These are phyloP conservation scores for Blepharisma japonicum DNA, from an alignment of 73 alveolate genomes.

Conservation along the genomic window DNA sequence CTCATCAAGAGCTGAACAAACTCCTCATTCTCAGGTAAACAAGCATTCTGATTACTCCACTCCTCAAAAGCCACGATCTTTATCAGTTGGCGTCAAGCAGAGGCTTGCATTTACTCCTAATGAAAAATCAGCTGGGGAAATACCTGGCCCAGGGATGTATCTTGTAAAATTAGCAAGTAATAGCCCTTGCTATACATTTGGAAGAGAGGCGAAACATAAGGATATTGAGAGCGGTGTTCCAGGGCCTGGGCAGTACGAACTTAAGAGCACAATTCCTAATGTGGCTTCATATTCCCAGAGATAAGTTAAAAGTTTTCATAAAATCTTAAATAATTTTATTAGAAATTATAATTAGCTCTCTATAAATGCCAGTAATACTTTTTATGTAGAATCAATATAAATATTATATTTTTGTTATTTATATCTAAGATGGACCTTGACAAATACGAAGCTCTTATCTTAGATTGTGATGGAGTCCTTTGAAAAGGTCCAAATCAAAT, in stretches of 20 bases:
- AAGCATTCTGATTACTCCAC: no score
- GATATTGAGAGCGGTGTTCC: background rate
- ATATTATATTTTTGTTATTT: no score
- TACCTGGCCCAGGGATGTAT: conserved; percentile 28
- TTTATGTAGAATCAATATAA: no score
- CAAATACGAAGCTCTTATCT: conserved; percentile 39
- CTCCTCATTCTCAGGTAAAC: no score
- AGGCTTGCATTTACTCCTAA: no score
- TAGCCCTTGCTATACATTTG: background rate
- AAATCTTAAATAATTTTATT: background rate
- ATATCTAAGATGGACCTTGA: background rate
- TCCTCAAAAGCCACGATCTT: no score
- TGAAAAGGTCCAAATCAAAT: conserved; percentile 47
- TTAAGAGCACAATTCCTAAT: background rate
- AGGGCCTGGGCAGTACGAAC: conserved; percentile 13
- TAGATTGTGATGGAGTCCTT: conserved; percentile 63
- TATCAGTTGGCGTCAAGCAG: no score
- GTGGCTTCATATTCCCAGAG: background rate
- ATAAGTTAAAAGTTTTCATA: background rate
- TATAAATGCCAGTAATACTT: no score
- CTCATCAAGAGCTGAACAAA: no score
- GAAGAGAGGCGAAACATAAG: background rate
- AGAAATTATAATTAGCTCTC: no score
- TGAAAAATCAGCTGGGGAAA: background rate
- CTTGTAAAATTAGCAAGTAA: no score